Percentiles rank a stretch among this genome's conserved stretches.
Evolutionary conservation across 2,329 filamentous ascomycete genomes (phyloP).

Genomic region (Cadophora malorum): DNA sequence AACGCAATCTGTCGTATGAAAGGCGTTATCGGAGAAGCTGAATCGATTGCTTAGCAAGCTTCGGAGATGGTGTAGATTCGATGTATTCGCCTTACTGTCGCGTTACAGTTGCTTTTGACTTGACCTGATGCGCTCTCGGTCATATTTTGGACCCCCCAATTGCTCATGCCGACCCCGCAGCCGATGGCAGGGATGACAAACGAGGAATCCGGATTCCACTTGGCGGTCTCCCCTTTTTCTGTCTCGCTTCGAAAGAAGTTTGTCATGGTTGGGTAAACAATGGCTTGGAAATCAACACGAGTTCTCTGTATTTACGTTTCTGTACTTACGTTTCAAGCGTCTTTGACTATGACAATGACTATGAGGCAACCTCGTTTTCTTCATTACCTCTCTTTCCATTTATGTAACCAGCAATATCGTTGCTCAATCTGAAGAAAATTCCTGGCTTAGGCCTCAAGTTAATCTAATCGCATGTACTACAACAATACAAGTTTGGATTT

Average conservation of each 20-base stretch:
- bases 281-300: neutral
- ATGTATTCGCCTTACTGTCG: no score
- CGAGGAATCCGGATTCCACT: neutral
- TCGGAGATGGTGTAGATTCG: neutral
- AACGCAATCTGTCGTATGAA: neutral
- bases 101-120: no score
- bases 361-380: no score
- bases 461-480: no score
- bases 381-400: no score
- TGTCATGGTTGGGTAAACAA: neutral
- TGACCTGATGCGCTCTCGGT: neutral
- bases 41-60: slow-evolving; percentile 11
- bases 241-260: neutral
- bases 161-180: neutral
- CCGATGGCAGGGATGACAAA: neutral
- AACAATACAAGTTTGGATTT: no score
- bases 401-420: no score
- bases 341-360: no score
- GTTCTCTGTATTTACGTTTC: neutral
- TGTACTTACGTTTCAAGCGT: no score
- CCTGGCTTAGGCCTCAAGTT: no score
- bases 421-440: no score
- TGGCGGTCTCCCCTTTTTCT: neutral
- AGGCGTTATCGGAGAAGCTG: slow-evolving; percentile 9
- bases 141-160: neutral